Base-by-base conservation (phyloP, 1,284 basidiomycete species). In the Peniophora sp. region DNA sequence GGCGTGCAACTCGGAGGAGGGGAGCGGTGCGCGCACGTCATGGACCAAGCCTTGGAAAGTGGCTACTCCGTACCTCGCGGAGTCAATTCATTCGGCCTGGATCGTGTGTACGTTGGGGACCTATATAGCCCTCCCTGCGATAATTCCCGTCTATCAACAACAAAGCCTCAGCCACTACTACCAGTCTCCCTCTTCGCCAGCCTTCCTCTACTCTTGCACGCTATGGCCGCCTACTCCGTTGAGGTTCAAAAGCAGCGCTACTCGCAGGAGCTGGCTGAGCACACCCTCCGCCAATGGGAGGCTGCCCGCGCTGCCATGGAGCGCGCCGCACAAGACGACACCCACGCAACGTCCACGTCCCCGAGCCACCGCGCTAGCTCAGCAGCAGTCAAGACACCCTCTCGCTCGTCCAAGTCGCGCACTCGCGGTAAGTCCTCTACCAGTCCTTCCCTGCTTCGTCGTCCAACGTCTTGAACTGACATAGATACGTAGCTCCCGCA, bases 281-380 rank as follows among this genome's bases (percentile, higher is more conserved):
- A 83, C 61, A 85, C 81, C 3, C 65, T 74, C 39, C 70, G 69
- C 45, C 81, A 84, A 59, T 81, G 77, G 74, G 70, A 75, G 48
- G 41, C 58, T 17, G 65, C 64, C 24, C 62, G 66, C 59, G 60
- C 62, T 43, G 48, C 57, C 2, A 54, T 63, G 45, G 62, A 69
- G 39, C 51, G 48, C 46, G 62, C 64, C 24, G 52, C 50, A 3
- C 38, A 52, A 53, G 49, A 52, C 51, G 38, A 49, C 57, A 32
- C 24, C 48, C 48, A 36, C 25, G 20, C 45, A 48, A 44, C 36
- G n/a, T 17, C 22, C 36, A 52, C 45, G 32, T 14, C 3, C 17
- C 45, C 14, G 16, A 24, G 17, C 45, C 17, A 19, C 19, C 24
- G 24, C 17, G n/a, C 19, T 6, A 32, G 27, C 12, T 32, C 27